A percentile compares a stretch with the other conserved stretches of the same genome.
Evolutionary conservation across 305 asterid genomes (phyloP).

Genomic region (Euphrasia arctica): DNA sequence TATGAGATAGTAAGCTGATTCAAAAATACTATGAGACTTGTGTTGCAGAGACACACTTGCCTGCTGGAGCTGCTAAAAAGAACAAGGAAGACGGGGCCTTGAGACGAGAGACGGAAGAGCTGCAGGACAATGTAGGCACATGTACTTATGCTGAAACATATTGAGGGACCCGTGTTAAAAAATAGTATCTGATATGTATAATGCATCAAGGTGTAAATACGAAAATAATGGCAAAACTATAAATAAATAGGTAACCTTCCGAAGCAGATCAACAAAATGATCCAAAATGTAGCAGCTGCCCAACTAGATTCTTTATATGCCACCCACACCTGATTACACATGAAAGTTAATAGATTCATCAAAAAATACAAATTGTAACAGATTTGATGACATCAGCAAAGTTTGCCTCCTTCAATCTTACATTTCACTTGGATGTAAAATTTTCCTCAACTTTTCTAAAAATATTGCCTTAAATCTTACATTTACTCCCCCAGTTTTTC

Average conservation of each 20-base stretch:
- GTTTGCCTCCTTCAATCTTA: too few relatives aligned
- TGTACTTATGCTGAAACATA: constrained; percentile 49
- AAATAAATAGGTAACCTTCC: constrained; percentile 56
- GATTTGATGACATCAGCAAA: too few relatives aligned
- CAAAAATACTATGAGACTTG: background rate
- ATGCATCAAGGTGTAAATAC: background rate
- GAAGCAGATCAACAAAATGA: constrained; percentile 57
- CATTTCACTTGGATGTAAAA: too few relatives aligned
- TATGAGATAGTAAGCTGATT: background rate
- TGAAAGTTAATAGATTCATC: background rate
- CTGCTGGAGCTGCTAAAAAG: constrained; percentile 62
- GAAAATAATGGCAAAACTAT: background rate
- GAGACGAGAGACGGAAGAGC: constrained; percentile 51
- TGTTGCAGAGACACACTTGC: constrained; percentile 36
- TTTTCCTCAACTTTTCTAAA: too few relatives aligned
- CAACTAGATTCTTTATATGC: constrained; percentile 71
- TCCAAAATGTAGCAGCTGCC: constrained; percentile 51
- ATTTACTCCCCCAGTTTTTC: too few relatives aligned
- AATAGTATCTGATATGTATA: background rate
- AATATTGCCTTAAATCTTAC: too few relatives aligned
- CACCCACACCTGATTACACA: constrained; percentile 70
- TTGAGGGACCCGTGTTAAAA: background rate
- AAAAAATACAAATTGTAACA: background rate
- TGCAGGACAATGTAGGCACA: constrained; percentile 65
- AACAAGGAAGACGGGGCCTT: constrained; percentile 53